A percentile compares a stretch with the other conserved stretches of the same genome.
phyloP scores from a whole-genome alignment of 2,329 filamentous ascomycete genomes.

The Annulohypoxylon truncatum region DNA sequence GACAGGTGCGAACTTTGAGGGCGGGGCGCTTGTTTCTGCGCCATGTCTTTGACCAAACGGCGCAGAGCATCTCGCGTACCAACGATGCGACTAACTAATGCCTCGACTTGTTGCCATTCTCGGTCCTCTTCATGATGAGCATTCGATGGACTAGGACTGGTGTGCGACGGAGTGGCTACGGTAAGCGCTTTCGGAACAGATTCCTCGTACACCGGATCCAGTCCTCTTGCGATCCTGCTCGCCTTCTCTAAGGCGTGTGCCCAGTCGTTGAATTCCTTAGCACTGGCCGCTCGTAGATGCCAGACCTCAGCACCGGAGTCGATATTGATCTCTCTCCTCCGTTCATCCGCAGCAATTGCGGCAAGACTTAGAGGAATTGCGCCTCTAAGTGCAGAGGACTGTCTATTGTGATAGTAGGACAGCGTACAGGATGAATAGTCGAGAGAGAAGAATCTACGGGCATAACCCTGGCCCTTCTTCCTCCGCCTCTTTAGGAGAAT shows the following conservation, averaged over 20 bases:
- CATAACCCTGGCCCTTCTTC: constrained; percentile 94
- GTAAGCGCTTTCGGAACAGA: constrained; percentile 42
- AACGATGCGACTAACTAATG: constrained; percentile 85
- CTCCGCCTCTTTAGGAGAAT: constrained; percentile 88
- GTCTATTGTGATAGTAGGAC: constrained; percentile 95
- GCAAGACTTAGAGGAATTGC: constrained; percentile 93
- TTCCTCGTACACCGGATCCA: constrained; percentile 55
- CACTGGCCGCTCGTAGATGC: constrained; percentile 87
- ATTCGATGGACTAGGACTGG: constrained; percentile 48
- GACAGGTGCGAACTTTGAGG: constrained; percentile 56
- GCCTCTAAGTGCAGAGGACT: constrained; percentile 90
- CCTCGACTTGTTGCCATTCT: constrained; percentile 89
- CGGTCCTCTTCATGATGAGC: constrained; percentile 71
- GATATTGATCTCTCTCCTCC: constrained; percentile 90
- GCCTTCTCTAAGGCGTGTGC: constrained; percentile 86
- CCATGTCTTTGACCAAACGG: constrained; percentile 85
- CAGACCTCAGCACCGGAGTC: constrained; percentile 97
- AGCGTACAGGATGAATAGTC: constrained; percentile 94
- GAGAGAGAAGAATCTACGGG: constrained; percentile 92
- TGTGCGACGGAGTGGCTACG: constrained; percentile 46
- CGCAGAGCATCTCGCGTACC: constrained; percentile 90
- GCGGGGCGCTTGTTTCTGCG: constrained; percentile 62
- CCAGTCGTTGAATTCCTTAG: constrained; percentile 90
- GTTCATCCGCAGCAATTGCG: constrained; percentile 89
- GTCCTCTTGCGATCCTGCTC: constrained; percentile 71